A percentile compares a stretch with the other conserved stretches of the same genome.
Evolutionary conservation across 2,329 filamentous ascomycete species (phyloP).

Genomic region (Colletotrichum somersetense): DNA sequence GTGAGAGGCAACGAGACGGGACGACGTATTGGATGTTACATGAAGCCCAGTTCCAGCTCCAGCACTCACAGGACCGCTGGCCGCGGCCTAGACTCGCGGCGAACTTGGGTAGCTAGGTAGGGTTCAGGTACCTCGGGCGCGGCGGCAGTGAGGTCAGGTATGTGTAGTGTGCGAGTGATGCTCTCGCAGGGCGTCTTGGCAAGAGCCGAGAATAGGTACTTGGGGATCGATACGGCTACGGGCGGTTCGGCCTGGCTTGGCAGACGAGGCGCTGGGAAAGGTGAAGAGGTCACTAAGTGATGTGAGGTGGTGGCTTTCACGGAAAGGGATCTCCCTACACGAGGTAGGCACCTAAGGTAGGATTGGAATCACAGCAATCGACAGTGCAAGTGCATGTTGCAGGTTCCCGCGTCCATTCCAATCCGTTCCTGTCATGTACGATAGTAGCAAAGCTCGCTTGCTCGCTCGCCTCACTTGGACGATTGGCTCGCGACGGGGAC

Average conservation of each 20-base stretch:
- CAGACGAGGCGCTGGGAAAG: not conserved
- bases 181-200: constrained; percentile 11
- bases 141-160: constrained; percentile 6
- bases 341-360: too few species aligned
- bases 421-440: constrained; percentile 9
- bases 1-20: constrained; percentile 20
- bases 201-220: constrained; percentile 11
- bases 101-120: not conserved
- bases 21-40: constrained; percentile 19
- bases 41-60: not conserved
- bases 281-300: constrained; percentile 1
- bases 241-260: constrained; percentile 12
- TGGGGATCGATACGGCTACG: constrained; percentile 13
- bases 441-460: constrained; percentile 13
- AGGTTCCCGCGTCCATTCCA: not conserved
- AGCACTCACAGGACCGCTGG: constrained; percentile 9
- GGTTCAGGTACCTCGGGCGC: constrained; percentile 12
- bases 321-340: not conserved
- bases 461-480: constrained; percentile 40
- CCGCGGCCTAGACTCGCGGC: constrained; percentile 8
- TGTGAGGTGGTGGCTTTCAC: not conserved
- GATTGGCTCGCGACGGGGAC: constrained; percentile 41
- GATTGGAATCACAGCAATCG: constrained; percentile 7
- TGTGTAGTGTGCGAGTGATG: constrained; percentile 17
- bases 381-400: constrained; percentile 20